These are phyloP conservation scores for Orobanche coerulescens DNA, from an alignment of 257 asterid species.

Conservation along the genomic window DNA sequence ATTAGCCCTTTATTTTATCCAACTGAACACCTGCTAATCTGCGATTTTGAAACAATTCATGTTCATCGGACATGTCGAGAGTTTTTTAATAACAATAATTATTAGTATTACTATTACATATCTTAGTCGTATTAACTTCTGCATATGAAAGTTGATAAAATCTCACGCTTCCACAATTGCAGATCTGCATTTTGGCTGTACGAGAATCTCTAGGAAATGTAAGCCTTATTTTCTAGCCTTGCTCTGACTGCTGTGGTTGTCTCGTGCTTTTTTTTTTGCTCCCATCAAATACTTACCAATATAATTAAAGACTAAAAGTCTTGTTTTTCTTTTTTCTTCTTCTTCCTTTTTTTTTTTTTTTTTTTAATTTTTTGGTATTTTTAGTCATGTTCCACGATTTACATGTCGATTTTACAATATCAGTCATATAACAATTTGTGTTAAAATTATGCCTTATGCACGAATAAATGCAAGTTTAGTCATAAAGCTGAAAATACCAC, in stretches of 20 bases:
- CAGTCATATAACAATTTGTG: too few species aligned
- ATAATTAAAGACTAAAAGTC: not conserved
- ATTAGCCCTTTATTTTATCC: conserved; percentile 6
- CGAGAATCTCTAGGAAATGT: conserved; percentile 48
- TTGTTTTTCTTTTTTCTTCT: too few species aligned
- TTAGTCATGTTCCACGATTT: too few species aligned
- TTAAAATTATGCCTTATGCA: too few species aligned
- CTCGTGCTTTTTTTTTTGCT: conserved; percentile 5
- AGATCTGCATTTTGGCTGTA: conserved; percentile 76
- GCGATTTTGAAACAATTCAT: not conserved
- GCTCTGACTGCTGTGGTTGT: not conserved
- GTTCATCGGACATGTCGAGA: not conserved
- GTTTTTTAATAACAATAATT: too few species aligned
- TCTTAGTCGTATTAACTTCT: not conserved
- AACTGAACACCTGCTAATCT: not conserved
- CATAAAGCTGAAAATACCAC: too few species aligned
- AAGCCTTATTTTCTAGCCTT: conserved; percentile 30
- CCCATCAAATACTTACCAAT: not conserved
- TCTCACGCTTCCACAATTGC: conserved; percentile 22
- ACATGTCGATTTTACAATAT: too few species aligned
- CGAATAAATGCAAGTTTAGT: too few species aligned
- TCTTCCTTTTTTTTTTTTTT: not conserved
- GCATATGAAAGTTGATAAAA: conserved; percentile 16
- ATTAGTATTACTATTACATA: not conserved
- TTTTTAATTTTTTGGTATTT: not conserved